Evolutionary conservation across 495 filamentous ascomycete species (phyloP).

Genomic region (Amorphotheca resinae): DNA sequence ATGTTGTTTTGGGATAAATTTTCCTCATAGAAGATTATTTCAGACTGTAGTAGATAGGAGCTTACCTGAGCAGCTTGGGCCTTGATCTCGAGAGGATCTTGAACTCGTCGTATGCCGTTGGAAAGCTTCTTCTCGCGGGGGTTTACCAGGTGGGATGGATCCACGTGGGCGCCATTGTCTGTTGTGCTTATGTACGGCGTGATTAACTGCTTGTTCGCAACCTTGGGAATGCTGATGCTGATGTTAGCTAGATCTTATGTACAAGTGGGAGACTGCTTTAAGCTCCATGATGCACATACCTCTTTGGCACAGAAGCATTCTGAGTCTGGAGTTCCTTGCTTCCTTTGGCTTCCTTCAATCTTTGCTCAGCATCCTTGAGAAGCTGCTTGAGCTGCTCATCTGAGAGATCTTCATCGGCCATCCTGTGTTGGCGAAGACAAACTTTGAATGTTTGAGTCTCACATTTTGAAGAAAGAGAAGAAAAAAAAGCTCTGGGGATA

Average conservation of each 20-base stretch:
- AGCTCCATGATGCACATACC: conserved; percentile 2
- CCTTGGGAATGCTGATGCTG: conserved; percentile 9
- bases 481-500: no score
- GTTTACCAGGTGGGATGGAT: conserved; percentile 34
- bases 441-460: no score
- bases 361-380: conserved; percentile 49
- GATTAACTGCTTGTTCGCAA: conserved; percentile 8
- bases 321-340: background rate
- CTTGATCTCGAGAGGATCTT: conserved; percentile 30
- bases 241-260: conserved; percentile 1
- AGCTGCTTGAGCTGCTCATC: conserved; percentile 49
- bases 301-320: conserved; percentile 1
- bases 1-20: conserved; percentile 47
- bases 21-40: conserved; percentile 48
- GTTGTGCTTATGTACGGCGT: conserved; percentile 36
- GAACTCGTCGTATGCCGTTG: conserved; percentile 30
- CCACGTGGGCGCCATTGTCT: conserved; percentile 32
- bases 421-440: no score
- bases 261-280: background rate
- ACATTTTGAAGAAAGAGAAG: no score
- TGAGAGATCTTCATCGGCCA: conserved; percentile 39
- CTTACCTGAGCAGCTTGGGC: conserved; percentile 34
- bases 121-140: conserved; percentile 30
- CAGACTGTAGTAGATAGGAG: conserved; percentile 7
- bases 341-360: conserved; percentile 28